Conservation (phyloP, 371 early-diverging fungal genomes). For the Zychaea mexicana region DNA sequence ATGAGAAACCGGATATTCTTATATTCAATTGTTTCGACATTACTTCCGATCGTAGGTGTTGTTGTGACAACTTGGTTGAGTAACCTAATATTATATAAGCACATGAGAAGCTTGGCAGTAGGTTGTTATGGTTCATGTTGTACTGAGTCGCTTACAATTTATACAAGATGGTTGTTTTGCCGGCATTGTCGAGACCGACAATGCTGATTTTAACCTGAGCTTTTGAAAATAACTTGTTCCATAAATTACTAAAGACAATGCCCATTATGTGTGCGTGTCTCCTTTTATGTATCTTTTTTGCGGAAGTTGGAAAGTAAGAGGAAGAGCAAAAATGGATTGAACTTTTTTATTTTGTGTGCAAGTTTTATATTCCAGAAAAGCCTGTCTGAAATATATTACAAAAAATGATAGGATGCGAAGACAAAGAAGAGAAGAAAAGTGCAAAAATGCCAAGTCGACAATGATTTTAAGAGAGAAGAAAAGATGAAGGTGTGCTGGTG, state of each 20-base stretch:
- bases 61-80: slow-evolving; percentile 74
- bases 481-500: no score
- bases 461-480: no score
- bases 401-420: no score
- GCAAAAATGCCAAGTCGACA: not conserved
- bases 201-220: slow-evolving; percentile 89
- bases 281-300: not conserved
- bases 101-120: not conserved
- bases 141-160: slow-evolving; percentile 55
- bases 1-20: slow-evolving; percentile 75
- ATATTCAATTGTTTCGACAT: slow-evolving; percentile 72
- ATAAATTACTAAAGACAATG: slow-evolving; percentile 43
- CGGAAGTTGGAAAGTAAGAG: not conserved
- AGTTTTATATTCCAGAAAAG: no score
- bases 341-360: not conserved
- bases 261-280: no score
- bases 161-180: slow-evolving; percentile 87
- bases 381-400: not conserved
- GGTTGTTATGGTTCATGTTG: no score
- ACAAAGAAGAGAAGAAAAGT: not conserved
- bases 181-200: slow-evolving; percentile 93
- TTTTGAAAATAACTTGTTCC: slow-evolving; percentile 53
- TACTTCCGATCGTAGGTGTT: slow-evolving; percentile 76
- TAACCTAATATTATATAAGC: slow-evolving; percentile 37
- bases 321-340: slow-evolving; percentile 2